These are phyloP conservation scores for Lichina pygmaea DNA, from an alignment of 495 filamentous ascomycete species.

Conservation along the genomic window DNA sequence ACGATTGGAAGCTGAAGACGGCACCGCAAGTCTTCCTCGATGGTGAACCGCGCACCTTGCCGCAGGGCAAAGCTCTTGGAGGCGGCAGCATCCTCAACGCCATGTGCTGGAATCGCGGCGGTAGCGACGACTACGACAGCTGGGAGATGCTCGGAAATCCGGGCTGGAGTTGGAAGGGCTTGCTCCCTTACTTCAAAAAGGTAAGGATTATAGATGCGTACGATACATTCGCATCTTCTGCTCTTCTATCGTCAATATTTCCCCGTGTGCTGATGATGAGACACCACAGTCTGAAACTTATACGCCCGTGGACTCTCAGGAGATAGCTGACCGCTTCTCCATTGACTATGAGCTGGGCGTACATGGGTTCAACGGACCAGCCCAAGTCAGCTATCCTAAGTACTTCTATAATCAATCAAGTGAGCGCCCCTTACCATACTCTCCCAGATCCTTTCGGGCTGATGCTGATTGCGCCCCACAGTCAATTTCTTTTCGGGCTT, in stretches of 20 bases:
- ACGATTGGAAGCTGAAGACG: slow-evolving; percentile 10
- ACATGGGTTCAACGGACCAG: slow-evolving; percentile 16
- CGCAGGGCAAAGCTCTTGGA: slow-evolving; percentile 11
- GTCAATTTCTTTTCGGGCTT: slow-evolving; percentile 23
- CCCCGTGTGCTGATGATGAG: background rate
- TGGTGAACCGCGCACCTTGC: slow-evolving; percentile 8
- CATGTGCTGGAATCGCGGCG: slow-evolving; percentile 13
- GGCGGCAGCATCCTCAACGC: slow-evolving; percentile 12
- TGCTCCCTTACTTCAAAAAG: slow-evolving; percentile 32
- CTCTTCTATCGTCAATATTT: background rate
- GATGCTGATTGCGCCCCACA: slow-evolving; percentile 4
- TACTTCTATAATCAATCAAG: slow-evolving; percentile 21
- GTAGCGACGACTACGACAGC: slow-evolving; percentile 22
- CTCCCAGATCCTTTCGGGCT: background rate
- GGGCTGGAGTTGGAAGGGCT: slow-evolving; percentile 32
- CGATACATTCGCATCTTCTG: background rate
- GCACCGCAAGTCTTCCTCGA: slow-evolving; percentile 10
- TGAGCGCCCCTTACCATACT: slow-evolving; percentile 7
- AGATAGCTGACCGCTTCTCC: slow-evolving; percentile 13
- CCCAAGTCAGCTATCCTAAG: slow-evolving; percentile 24
- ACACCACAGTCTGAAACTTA: slow-evolving; percentile 16
- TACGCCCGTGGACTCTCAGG: slow-evolving; percentile 9
- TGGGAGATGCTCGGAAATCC: slow-evolving; percentile 32
- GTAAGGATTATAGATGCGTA: slow-evolving; percentile 5
- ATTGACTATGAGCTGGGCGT: slow-evolving; percentile 13